A percentile compares a stretch with the other conserved stretches of the same genome.
phyloP scores from a whole-genome alignment of 345 rosid genomes.

The Cardamine chenopodiifolia region DNA sequence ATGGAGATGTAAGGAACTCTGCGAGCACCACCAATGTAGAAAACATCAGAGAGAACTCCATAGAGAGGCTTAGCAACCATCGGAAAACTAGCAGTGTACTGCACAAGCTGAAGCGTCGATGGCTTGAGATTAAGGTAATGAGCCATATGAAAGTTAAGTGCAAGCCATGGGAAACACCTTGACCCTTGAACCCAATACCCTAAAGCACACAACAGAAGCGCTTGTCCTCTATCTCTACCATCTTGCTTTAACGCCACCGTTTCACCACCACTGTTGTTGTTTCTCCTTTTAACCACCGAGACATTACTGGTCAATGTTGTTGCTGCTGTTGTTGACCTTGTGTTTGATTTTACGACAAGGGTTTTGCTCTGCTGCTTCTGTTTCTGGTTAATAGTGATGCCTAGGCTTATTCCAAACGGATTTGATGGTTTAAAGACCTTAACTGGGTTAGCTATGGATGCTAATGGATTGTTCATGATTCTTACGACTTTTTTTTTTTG shows the following conservation, averaged over 20 bases:
- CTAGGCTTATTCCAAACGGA: not conserved
- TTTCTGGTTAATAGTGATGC: slow-evolving; percentile 25
- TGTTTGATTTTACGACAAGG: slow-evolving; percentile 36
- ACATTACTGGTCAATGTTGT: slow-evolving; percentile 38
- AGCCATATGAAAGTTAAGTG: slow-evolving; percentile 79
- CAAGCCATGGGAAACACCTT: slow-evolving; percentile 87
- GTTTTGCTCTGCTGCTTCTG: slow-evolving; percentile 16
- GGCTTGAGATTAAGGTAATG: slow-evolving; percentile 60
- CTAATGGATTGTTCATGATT: slow-evolving; percentile 26
- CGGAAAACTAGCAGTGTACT: slow-evolving; percentile 66
- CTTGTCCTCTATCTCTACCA: slow-evolving; percentile 52
- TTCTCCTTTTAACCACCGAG: slow-evolving; percentile 38
- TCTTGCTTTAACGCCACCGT: slow-evolving; percentile 11
- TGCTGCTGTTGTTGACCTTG: slow-evolving; percentile 36
- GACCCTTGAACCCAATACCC: slow-evolving; percentile 86
- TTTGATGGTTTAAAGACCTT: slow-evolving; percentile 24
- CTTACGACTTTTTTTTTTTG: not conserved
- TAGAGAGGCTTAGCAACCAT: slow-evolving; percentile 84
- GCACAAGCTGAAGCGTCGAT: slow-evolving; percentile 75
- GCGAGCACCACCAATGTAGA: slow-evolving; percentile 55
- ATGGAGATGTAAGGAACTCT: slow-evolving; percentile 15
- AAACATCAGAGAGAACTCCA: slow-evolving; percentile 75
- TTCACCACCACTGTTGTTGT: slow-evolving; percentile 30
- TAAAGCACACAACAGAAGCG: slow-evolving; percentile 60
- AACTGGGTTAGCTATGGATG: slow-evolving; percentile 3